Base-by-base conservation (phyloP, 371 early-diverging fungal species). In the Mucor mucedo region DNA sequence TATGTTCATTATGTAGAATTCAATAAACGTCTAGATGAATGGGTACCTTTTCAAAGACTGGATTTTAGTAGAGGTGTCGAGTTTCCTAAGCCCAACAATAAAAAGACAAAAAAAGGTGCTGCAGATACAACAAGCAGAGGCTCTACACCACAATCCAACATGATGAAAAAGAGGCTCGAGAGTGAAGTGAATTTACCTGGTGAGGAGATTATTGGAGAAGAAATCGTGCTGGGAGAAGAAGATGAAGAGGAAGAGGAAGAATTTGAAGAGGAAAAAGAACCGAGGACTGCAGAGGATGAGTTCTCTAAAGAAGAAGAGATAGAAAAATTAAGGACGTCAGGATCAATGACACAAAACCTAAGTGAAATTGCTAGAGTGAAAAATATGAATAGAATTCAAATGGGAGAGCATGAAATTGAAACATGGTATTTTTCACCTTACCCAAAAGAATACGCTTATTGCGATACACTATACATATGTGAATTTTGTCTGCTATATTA, bases 1-100 rank as follows among this genome's bases (percentile, higher is more conserved):
- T 99, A 99, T 79, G 95, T 99, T 2, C 99, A 99, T 75, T 99
- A 98, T 75, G 87, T 93, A 4, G 94, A 95, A 53, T 98, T 95
- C 79, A 99, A 99, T 85, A 99, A 98, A 76, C 93, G 99, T 48
- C 83, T 99, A 58, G 99, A 99, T 81, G 97, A 98, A 75, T 99
- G 99, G 99, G 93, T 99, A 0, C 53, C 86, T 0, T 84, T 86
- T n/a, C 71, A 80, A 0, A 76, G 90, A 21, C 72, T 98, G 16
- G 89, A 94, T 52, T 75, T 97, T 28, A 72, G 79, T 28, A 79
- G 88, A 56, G 87, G 85, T 2, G 85, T 95, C 32, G 89, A 93
- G 62, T 91, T 89, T 55, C 94, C 95, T 2, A 92, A 89, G 76
- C 60, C 70, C 2, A 82, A 55, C 88, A 87, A 62, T 87, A 88